Base-by-base conservation (phyloP, 768 basidiomycete genomes). In the Chalciporus chontae region DNA sequence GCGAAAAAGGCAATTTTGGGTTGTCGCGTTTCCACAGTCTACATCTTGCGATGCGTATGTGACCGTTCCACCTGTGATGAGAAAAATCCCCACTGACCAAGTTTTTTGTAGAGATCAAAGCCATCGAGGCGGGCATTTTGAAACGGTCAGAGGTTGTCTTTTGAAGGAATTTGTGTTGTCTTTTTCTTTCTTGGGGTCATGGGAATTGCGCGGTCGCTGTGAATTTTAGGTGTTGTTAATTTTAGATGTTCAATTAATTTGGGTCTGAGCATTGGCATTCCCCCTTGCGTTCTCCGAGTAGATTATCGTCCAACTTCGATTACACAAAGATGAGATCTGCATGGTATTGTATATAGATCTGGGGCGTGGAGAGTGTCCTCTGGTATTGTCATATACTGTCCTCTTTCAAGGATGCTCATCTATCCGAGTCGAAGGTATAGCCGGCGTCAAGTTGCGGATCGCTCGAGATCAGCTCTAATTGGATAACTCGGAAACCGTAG, bases 21-120 rank as follows among this genome's bases (percentile, higher is more conserved):
- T 3, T 57, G 45, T 50, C 66, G 5, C 64, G 64, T 19, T 66
- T 63, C 59, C 52, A 68, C 48, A 68, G 66, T 52, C 56, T 62
- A 19, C 64, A 66, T 24, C 52, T 66, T 19, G 64, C 66, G 5
- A 34, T 66, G 55, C 66, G 66, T 66, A 38, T 56, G 66, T 68
- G 40, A 17, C 40, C 10, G 31, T 2, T 10, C n/a, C 27, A 11
- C 11, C n/a, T 40, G 23, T 17, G 10, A 3, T 0, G 38, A n/a
- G n/a, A 8, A 13, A 2, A 36, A 29, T n/a, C 32, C 8, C 50
- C 9, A 2, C 51, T 57, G 24, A 58, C 24, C 10, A n/a, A 5
- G 10, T 5, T 11, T n/a, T n/a, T 37, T 19, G 7, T 43, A 66
- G 66, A 66, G 42, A 66, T 66, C 48, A 68, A 57, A 49, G 66